These are phyloP conservation scores for Acanthamoeba royreba DNA, from an alignment of 208 protist species.

Conservation along the genomic window DNA sequence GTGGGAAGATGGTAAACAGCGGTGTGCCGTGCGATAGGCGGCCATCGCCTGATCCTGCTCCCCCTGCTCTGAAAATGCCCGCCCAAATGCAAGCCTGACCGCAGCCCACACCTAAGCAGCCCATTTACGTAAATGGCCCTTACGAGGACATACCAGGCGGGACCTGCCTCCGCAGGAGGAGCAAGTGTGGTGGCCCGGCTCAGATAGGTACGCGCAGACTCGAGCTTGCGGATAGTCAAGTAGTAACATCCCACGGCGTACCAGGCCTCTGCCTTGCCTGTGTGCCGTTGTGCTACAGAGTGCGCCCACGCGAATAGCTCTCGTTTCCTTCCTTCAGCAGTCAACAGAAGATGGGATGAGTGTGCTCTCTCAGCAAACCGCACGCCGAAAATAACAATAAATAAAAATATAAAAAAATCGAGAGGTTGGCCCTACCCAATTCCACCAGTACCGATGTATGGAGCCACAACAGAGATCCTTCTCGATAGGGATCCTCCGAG, in stretches of 20 bases:
- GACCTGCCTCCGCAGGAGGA: background rate
- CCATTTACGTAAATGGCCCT: background rate
- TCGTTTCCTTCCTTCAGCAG: background rate
- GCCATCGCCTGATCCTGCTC: slow-evolving; percentile 73
- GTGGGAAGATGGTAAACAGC: slow-evolving; percentile 49
- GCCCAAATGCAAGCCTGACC: slow-evolving; percentile 66
- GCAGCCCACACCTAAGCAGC: background rate
- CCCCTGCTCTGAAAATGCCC: slow-evolving; percentile 58
- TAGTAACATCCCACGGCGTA: slow-evolving; percentile 73
- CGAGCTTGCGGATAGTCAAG: slow-evolving; percentile 43
- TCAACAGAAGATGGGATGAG: background rate
- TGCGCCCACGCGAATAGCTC: slow-evolving; percentile 55
- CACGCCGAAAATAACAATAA: background rate
- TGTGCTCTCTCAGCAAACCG: background rate
- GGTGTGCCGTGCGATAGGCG: slow-evolving; percentile 62
- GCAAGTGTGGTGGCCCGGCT: background rate
- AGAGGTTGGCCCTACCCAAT: background rate
- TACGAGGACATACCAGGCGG: background rate
- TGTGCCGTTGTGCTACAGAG: slow-evolving; percentile 41
- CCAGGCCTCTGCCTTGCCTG: slow-evolving; percentile 54
- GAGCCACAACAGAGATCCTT: background rate
- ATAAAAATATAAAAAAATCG: background rate
- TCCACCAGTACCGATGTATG: background rate
- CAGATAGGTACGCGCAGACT: background rate
- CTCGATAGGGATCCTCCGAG: background rate